These are phyloP conservation scores for Apophysomyces variabilis DNA, from an alignment of 371 early-diverging fungal genomes.

Conservation along the genomic window DNA sequence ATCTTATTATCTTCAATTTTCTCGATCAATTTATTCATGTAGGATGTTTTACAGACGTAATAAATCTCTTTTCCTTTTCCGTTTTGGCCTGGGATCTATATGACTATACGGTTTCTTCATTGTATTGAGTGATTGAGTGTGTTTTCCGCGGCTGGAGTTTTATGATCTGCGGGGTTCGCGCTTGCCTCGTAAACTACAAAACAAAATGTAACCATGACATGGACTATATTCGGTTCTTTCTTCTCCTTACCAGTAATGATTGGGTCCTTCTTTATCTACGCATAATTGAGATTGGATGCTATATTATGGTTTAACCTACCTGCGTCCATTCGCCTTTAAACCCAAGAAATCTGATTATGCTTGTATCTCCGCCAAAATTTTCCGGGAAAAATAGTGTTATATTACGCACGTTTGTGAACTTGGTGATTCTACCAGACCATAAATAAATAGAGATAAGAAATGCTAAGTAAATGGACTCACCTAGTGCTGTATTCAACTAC, in stretches of 20 bases:
- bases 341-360: conserved; percentile 78
- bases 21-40: not conserved
- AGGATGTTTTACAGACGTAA: not conserved
- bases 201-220: not conserved
- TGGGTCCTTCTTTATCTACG: conserved; percentile 77
- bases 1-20: not conserved
- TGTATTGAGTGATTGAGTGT: conserved; percentile 44
- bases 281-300: not conserved
- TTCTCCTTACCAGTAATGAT: conserved; percentile 47
- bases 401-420: conserved; percentile 82
- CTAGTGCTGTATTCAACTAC: conserved; percentile 73
- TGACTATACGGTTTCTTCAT: conserved; percentile 18
- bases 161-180: conserved; percentile 86
- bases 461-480: conserved; percentile 23
- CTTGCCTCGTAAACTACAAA: conserved; percentile 74
- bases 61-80: no score
- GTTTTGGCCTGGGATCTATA: no score
- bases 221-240: not conserved
- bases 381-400: conserved; percentile 83
- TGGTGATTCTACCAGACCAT: conserved; percentile 60
- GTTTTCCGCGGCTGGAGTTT: conserved; percentile 55
- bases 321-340: conserved; percentile 92
- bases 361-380: conserved; percentile 80
- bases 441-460: not conserved
- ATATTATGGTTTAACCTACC: conserved; percentile 38